phyloP scores from a whole-genome alignment of 1,284 basidiomycete genomes.

The Trichosporon sp. region DNA sequence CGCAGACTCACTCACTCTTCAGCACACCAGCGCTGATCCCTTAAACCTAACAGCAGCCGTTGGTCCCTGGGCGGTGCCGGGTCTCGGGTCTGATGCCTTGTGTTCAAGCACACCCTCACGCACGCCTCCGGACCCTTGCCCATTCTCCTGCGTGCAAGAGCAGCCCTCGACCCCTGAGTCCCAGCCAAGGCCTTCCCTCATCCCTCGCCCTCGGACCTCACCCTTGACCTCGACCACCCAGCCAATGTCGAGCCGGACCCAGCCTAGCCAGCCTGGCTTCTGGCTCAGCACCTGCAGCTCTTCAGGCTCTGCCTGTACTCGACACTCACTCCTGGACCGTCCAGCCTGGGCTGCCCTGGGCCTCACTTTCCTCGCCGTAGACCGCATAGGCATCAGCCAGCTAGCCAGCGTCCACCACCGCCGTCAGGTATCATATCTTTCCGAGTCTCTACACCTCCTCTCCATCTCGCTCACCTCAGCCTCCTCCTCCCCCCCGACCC shows the following conservation, averaged over 20 bases:
- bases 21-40: neutral
- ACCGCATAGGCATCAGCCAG: neutral
- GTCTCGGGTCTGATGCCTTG: neutral
- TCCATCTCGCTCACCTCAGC: slow-evolving; percentile 2
- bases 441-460: neutral
- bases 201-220: slow-evolving; percentile 8
- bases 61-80: neutral
- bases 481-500: neutral
- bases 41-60: slow-evolving; percentile 7
- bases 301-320: neutral
- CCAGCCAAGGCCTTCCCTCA: neutral
- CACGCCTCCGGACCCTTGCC: slow-evolving; percentile 9
- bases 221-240: neutral
- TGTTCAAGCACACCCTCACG: neutral
- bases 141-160: neutral
- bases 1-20: neutral
- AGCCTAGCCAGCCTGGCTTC: too few relatives aligned
- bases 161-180: too few relatives aligned
- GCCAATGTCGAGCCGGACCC: neutral
- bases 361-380: neutral
- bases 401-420: neutral
- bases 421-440: neutral
- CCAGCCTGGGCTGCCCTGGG: neutral
- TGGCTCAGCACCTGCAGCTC: neutral
- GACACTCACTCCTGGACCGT: neutral